Base-by-base conservation (phyloP, 2,329 filamentous ascomycete genomes). In the Colletotrichum gigasporum region DNA sequence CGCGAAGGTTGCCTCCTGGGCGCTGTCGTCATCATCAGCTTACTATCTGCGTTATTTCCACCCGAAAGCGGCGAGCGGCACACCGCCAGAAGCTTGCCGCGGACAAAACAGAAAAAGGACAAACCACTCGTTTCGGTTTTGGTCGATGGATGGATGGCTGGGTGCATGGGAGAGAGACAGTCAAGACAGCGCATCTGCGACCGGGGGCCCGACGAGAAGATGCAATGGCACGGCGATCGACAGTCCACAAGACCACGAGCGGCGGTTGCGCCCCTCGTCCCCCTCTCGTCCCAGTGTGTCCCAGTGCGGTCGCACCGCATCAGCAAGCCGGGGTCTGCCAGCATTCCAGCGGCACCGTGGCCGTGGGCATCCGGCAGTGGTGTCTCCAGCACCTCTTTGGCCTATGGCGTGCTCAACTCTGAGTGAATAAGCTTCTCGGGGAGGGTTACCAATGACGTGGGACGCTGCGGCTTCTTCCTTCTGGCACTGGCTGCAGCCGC, bases 371-470 rank as follows among this genome's bases (percentile, higher is more conserved):
- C 55, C 60, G 8, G 60, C 55, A 59, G 54, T 35, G 24, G 54
- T 37, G 44, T 32, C 24, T 7, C 18, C 7, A 39, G 18, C 14
- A 51, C 10, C 53, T n/a, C 54, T 11, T 18, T 16, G 14, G 12
- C 34, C 41, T 53, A 61, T 64, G 41, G 56, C 56, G 56, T 65
- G 62, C 62, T 61, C 16, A 34, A 26, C 18, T 54, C 11, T 55
- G 61, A 61, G 34, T 48, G 48, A 44, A 51, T 64, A 55, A 65
- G 56, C 62, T 65, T 65, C 62, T 55, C 22, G 18, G 20, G 34
- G 28, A 61, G 42, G 41, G 50, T 50, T 32, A 32, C 50, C 32
- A n/a, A 65, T 65, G 62, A 65, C 62, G 56, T 61, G 24, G 22
- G 34, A 14, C 44, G 18, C 42, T 34, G 28, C 58, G 32, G 58